Percentiles rank a stretch among this genome's conserved stretches.
phyloP scores from a whole-genome alignment of 1,284 basidiomycete genomes.

The Marasmius sp. region DNA sequence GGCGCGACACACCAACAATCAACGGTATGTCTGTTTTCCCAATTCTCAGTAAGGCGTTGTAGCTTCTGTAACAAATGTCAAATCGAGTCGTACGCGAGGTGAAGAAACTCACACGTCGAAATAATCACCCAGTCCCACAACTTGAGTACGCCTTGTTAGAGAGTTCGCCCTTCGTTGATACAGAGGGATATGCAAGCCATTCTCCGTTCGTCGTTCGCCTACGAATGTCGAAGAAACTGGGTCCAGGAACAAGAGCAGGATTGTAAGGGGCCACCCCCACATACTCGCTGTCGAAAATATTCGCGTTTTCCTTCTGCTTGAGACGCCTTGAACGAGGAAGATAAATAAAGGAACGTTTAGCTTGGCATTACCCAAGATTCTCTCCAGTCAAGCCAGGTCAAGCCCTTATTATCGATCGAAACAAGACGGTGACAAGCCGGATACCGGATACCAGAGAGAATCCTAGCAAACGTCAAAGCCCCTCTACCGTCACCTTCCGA shows the following conservation, averaged over 20 bases:
- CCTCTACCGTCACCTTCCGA: too few species aligned
- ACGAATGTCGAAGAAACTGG: not conserved
- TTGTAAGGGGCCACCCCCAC: not conserved
- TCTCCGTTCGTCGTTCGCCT: not conserved
- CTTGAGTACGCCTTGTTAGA: conserved; percentile 22
- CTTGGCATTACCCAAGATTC: not conserved
- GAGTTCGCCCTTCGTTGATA: not conserved
- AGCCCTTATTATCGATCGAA: too few species aligned
- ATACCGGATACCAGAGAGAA: too few species aligned
- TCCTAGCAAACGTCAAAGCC: too few species aligned
- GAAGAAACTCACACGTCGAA: conserved; percentile 43
- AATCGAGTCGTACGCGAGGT: not conserved
- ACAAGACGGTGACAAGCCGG: too few species aligned
- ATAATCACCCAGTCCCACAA: conserved; percentile 41
- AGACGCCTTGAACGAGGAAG: not conserved
- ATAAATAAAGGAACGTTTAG: not conserved
- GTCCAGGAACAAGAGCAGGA: not conserved
- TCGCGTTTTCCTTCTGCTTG: too few species aligned
- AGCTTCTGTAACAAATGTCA: conserved; percentile 33
- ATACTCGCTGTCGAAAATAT: not conserved
- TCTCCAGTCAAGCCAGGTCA: too few species aligned
- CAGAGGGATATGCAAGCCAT: not conserved
- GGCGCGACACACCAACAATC: too few species aligned
- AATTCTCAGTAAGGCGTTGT: conserved; percentile 44
- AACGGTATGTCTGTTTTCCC: conserved; percentile 21